Evolutionary conservation across 2,329 filamentous ascomycete genomes (phyloP), one percentile per base, ranked within the genome.

Genomic region (Penicillium sp.): DNA sequence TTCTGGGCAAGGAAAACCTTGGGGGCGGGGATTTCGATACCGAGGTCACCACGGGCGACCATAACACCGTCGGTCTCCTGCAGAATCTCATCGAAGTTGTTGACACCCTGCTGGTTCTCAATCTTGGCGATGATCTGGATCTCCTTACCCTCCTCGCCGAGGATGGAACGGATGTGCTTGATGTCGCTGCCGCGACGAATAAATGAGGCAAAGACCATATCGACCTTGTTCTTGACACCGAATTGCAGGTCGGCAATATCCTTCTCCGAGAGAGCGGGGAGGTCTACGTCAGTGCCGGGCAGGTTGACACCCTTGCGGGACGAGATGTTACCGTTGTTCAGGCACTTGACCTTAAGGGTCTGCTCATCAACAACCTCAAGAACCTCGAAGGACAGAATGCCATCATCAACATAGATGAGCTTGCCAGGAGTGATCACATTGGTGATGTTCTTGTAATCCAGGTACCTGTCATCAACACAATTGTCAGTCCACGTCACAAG

Each of bases 111-210:
- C 78, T 96, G 90, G 84, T 99, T 99, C 86, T 99, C 94, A 67
- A 99, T 96, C 88, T 99, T 99, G 84, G 94, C 89, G 75, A 99
- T 97, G 80, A 99, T 96, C 82, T 99, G 93, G 71, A 99, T 97
- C 77, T 96, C 88, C 80, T 89, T 91, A 77, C 94, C 94, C 42
- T 95, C 89, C 72, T 91, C 84, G 61, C 94, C 94, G 50, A 99
- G 87, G 60, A 97, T 88, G 64, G 88, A 84, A 66, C 94, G 93
- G 76, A 99, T 99, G 70, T 92, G 86, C 67, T 82, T 85, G 81
- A 99, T 96, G 76, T 99, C 94, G 73, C 91, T 88, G 57, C 89
- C 93, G 59, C 89, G 89, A 68, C 94, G 93, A 77, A 99, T 99
- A 77, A 99, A 99, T 0, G 92, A 97, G 60, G 94, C 94, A 74